Conservation (phyloP, 1,139 yeast genomes). For the Arxiozyma slooffiae region DNA sequence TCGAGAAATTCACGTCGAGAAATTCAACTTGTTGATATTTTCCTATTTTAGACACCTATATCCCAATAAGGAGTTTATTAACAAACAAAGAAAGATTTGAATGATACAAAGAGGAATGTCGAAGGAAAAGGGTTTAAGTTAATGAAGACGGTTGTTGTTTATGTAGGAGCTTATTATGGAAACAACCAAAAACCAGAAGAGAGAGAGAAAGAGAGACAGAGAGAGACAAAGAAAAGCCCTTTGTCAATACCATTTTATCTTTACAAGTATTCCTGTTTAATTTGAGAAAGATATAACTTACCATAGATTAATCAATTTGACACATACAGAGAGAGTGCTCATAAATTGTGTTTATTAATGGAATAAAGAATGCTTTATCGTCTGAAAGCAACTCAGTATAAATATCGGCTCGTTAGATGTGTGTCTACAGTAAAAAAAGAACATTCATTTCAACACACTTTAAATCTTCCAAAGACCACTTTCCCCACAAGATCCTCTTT, state of each 20-base stretch:
- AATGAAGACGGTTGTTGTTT: neutral
- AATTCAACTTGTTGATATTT: no score
- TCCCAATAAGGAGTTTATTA: neutral
- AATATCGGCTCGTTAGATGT: neutral
- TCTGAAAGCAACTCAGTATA: neutral
- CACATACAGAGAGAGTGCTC: neutral
- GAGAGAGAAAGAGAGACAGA: neutral
- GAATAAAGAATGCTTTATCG: neutral
- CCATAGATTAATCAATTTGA: neutral
- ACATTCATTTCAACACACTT: conserved; percentile 39
- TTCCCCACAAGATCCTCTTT: conserved; percentile 43
- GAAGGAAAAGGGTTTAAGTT: neutral
- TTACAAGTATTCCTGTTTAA: no score
- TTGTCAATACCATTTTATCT: neutral
- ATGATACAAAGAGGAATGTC: neutral
- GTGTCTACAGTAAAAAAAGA: neutral
- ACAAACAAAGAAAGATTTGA: neutral
- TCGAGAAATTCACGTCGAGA: neutral
- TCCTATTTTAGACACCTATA: neutral
- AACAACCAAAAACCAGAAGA: no score
- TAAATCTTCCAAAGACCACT: conserved; percentile 43
- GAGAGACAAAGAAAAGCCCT: neutral
- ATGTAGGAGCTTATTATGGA: neutral
- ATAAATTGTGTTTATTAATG: neutral
- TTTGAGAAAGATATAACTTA: neutral